These are phyloP conservation scores for Hordeum vulgare DNA, from an alignment of 176 grass and related monocot genomes.

Conservation along the genomic window DNA sequence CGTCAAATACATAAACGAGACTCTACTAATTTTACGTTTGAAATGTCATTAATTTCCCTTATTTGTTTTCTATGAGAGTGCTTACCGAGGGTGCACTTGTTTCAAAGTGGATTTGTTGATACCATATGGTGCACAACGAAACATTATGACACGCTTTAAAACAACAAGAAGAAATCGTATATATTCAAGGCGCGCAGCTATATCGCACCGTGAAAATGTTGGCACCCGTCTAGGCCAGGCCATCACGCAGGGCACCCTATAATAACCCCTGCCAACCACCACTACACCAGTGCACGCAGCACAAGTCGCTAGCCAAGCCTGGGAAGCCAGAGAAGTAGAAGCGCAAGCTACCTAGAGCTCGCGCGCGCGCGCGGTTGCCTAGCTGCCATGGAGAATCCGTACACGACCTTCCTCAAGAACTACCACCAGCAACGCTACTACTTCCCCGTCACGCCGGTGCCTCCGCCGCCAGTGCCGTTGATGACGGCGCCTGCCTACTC, in stretches of 20 bases:
- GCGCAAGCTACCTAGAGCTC: background rate
- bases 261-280: constrained; percentile 35
- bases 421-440: constrained; percentile 30
- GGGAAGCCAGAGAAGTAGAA: background rate
- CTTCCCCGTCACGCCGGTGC: background rate
- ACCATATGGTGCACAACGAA: no score
- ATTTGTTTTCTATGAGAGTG: no score
- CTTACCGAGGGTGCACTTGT: no score
- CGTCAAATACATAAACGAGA: background rate
- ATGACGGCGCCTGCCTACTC: background rate
- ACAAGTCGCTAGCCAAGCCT: background rate
- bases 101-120: no score
- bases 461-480: background rate
- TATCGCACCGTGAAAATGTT: background rate
- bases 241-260: constrained; percentile 13
- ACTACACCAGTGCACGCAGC: background rate
- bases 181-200: background rate
- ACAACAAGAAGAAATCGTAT: no score
- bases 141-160: no score
- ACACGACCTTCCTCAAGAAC: constrained; percentile 53
- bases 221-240: background rate
- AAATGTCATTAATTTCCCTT: background rate
- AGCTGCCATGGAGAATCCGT: constrained; percentile 71
- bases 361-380: background rate
- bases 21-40: background rate